Percentiles rank a stretch among this genome's conserved stretches.
Evolutionary conservation across 176 grass and related monocot species (phyloP).

Genomic region (Oryza coarctata): DNA sequence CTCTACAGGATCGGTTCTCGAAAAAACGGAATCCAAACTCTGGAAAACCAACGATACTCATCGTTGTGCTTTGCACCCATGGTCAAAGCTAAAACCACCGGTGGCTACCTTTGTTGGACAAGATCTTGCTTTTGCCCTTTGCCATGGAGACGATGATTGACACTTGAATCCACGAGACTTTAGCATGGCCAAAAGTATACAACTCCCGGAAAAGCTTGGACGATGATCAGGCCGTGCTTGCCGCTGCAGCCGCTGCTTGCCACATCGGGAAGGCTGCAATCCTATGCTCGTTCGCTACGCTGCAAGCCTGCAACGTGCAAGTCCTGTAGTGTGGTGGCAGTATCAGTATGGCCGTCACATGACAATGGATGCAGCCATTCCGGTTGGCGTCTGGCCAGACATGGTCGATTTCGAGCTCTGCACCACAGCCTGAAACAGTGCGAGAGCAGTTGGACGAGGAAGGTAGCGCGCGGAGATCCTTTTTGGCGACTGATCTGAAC

Average conservation of each 20-base stretch:
- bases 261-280: constrained; percentile 12
- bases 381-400: not conserved
- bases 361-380: not conserved
- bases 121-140: constrained; percentile 18
- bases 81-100: not conserved
- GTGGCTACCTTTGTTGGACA: constrained; percentile 1
- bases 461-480: not conserved
- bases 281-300: constrained; percentile 1
- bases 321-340: not conserved
- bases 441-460: not conserved
- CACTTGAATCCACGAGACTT: constrained; percentile 37
- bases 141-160: constrained; percentile 26
- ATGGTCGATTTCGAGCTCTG: not conserved
- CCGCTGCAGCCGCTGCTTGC: not conserved
- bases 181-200: not conserved
- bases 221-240: not conserved
- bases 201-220: not conserved
- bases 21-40: constrained; percentile 13
- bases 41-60: constrained; percentile 7
- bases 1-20: not conserved
- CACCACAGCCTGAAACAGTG: not conserved
- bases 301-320: constrained; percentile 15
- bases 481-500: not conserved
- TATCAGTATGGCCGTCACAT: constrained; percentile 14
- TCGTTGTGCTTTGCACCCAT: constrained; percentile 3